phyloP scores from a whole-genome alignment of 2,329 filamentous ascomycete genomes.

The Xylaria sp. region DNA sequence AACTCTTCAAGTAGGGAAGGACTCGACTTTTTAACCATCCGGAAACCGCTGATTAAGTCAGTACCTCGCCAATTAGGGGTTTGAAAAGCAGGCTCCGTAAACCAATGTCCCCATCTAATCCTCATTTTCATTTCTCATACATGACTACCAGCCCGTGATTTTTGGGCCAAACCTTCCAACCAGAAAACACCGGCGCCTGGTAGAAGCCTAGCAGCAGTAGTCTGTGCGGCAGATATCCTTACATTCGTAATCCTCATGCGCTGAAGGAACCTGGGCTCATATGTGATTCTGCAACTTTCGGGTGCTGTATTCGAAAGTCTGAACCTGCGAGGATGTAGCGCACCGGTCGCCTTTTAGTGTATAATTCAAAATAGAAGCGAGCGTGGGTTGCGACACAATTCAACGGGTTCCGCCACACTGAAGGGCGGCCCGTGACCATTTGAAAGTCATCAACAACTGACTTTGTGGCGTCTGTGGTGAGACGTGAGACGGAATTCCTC shows the following conservation, averaged over 20 bases:
- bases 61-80: neutral
- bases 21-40: neutral
- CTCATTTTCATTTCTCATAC: neutral
- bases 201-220: neutral
- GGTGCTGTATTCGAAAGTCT: neutral
- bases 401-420: neutral
- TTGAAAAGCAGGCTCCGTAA: neutral
- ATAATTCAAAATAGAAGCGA: conserved; percentile 1
- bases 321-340: neutral
- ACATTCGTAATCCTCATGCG: neutral
- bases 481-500: neutral
- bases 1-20: neutral
- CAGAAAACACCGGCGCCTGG: neutral
- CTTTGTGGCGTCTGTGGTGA: neutral
- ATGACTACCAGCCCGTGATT: neutral
- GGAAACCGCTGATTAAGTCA: neutral
- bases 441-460: neutral
- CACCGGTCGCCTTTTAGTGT: neutral
- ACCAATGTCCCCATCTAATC: neutral
- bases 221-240: neutral
- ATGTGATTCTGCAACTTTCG: neutral
- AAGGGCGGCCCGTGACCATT: neutral
- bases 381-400: neutral
- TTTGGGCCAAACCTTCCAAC: neutral
- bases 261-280: neutral